These are phyloP conservation scores for Suillus occidentalis DNA, from an alignment of 768 basidiomycete genomes.

Conservation along the genomic window DNA sequence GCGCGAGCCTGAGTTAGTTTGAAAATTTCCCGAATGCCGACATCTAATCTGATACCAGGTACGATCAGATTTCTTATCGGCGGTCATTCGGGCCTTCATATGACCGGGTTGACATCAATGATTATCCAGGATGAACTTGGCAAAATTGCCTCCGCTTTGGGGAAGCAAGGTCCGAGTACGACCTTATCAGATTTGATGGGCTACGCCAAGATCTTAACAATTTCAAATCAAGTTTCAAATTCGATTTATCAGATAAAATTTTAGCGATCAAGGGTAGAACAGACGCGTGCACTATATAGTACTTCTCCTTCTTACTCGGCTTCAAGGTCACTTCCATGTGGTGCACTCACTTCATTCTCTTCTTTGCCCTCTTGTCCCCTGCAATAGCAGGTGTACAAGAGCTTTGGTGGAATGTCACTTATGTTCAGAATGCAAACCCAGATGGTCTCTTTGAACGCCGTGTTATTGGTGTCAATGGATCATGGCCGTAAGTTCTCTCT, in stretches of 20 bases:
- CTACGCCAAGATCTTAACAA: not conserved
- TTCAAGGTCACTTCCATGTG: not conserved
- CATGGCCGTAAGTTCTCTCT: constrained; percentile 80
- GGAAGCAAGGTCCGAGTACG: no score
- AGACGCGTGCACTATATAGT: no score
- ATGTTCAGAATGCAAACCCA: constrained; percentile 75
- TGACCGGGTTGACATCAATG: no score
- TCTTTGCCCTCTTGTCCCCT: constrained; percentile 30
- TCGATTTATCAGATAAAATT: not conserved
- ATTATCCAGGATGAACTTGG: no score
- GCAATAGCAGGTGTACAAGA: constrained; percentile 69
- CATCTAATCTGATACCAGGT: not conserved
- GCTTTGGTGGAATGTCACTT: constrained; percentile 91
- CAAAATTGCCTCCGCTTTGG: no score
- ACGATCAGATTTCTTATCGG: no score
- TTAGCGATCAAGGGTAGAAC: not conserved
- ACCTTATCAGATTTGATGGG: not conserved
- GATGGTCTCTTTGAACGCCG: constrained; percentile 77
- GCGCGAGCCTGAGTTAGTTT: not conserved
- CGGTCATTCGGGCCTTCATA: no score
- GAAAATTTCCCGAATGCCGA: not conserved
- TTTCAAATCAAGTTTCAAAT: not conserved
- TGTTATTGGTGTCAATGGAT: constrained; percentile 85
- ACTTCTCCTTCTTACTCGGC: no score
- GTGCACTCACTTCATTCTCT: constrained; percentile 8